phyloP scores from a whole-genome alignment of 495 filamentous ascomycete species.

The Chaetomium fimeti region DNA sequence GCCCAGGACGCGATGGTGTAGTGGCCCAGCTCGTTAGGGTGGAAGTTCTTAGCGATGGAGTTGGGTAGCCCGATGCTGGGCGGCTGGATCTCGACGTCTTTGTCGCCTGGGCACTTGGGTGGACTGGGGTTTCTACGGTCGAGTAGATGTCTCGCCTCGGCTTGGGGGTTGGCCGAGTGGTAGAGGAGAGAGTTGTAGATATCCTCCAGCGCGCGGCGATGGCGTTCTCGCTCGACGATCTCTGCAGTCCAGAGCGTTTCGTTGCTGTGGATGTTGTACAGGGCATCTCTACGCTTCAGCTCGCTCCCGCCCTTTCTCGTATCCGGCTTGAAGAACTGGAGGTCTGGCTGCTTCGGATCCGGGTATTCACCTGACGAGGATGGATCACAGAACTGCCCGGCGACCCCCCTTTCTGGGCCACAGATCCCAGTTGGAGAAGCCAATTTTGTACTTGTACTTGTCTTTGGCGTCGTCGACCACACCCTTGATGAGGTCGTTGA shows the following conservation, averaged over 20 bases:
- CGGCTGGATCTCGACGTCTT: neutral
- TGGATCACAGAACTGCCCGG: conserved; percentile 34
- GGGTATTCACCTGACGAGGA: conserved; percentile 22
- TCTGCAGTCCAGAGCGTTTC: neutral
- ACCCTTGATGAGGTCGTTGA: conserved; percentile 27
- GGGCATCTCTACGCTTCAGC: neutral
- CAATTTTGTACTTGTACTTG: conserved; percentile 20
- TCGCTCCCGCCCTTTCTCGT: neutral
- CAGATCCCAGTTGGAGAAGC: conserved; percentile 30
- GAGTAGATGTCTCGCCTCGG: conserved; percentile 14
- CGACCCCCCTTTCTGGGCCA: conserved; percentile 19
- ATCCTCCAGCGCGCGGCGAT: neutral
- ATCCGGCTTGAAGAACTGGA: conserved; percentile 29
- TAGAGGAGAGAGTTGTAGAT: conserved; percentile 21
- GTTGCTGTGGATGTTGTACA: neutral
- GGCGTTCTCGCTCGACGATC: neutral
- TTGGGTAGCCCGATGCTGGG: conserved; percentile 26
- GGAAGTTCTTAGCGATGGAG: conserved; percentile 31
- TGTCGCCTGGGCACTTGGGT: conserved; percentile 25
- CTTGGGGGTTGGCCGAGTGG: conserved; percentile 21
- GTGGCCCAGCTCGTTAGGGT: conserved; percentile 33
- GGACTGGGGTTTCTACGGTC: conserved; percentile 11
- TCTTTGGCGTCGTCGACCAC: conserved; percentile 18
- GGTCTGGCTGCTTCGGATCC: conserved; percentile 30
- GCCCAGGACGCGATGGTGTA: conserved; percentile 29